A percentile compares a stretch with the other conserved stretches of the same genome.
Conservation (phyloP, 2,329 filamentous ascomycete genomes). For the Phyllosticta capitalensis region DNA sequence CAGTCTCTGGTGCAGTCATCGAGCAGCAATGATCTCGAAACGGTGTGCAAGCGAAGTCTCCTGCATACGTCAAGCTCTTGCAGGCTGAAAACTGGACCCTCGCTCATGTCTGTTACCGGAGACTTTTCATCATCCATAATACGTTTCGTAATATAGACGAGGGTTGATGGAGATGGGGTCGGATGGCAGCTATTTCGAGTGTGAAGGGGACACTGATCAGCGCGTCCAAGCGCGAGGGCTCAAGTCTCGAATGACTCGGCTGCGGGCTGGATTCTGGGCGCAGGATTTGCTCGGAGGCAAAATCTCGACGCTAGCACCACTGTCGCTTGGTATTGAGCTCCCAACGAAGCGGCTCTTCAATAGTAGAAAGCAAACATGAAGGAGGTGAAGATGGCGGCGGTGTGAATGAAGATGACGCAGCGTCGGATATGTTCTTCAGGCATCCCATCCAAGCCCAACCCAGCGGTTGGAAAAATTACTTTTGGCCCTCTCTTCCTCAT, state of each 20-base stretch:
- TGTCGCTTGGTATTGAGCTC: background rate
- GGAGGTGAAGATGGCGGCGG: background rate
- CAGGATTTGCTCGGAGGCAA: background rate
- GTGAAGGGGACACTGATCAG: background rate
- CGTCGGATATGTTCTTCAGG: background rate
- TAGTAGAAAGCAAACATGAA: background rate
- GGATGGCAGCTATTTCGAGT: background rate
- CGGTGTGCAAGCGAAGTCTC: background rate
- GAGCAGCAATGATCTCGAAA: background rate
- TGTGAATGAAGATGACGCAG: background rate
- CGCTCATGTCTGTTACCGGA: background rate
- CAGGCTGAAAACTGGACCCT: background rate
- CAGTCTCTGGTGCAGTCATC: background rate
- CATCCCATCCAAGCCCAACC: background rate
- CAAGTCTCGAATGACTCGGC: background rate
- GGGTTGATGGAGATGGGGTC: background rate
- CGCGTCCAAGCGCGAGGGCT: background rate
- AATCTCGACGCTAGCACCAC: background rate
- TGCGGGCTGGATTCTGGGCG: background rate
- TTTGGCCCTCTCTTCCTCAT: background rate
- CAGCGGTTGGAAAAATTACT: background rate
- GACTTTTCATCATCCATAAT: background rate
- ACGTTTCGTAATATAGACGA: background rate
- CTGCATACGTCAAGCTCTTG: background rate
- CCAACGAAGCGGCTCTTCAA: background rate